Conservation (phyloP, 2,329 filamentous ascomycete species). For the Cytospora piceicola region DNA sequence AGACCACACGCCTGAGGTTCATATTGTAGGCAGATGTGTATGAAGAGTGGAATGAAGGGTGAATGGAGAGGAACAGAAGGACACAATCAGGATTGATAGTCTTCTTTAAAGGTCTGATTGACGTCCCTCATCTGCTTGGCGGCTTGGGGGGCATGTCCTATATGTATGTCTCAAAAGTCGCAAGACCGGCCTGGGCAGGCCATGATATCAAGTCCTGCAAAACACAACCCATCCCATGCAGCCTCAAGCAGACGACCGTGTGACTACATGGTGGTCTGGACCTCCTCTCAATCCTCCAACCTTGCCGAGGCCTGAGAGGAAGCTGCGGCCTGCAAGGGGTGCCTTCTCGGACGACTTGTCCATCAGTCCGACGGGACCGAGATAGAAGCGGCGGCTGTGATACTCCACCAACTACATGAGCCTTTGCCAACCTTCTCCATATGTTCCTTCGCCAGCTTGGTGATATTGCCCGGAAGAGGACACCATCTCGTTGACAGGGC, state of each 20-base stretch:
- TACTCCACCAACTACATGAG: neutral
- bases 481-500: slow-evolving; percentile 6
- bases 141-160: slow-evolving; percentile 1
- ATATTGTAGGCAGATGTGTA: slow-evolving; percentile 8
- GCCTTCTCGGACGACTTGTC: neutral
- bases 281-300: neutral
- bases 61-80: neutral
- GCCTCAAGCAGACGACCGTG: neutral
- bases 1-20: slow-evolving; percentile 5
- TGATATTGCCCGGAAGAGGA: neutral
- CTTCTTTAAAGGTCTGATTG: neutral
- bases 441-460: neutral
- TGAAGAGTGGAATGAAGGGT: neutral
- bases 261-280: neutral
- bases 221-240: neutral
- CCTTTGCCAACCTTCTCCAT: neutral
- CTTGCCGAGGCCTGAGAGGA: neutral
- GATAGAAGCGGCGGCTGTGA: neutral
- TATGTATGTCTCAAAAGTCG: slow-evolving; percentile 18
- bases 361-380: neutral
- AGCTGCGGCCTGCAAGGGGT: neutral
- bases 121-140: neutral
- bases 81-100: slow-evolving; percentile 2
- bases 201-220: neutral
- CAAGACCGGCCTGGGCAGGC: neutral